phyloP scores from a whole-genome alignment of 768 basidiomycete species.

The Gloeopeniophorella convolvens region DNA sequence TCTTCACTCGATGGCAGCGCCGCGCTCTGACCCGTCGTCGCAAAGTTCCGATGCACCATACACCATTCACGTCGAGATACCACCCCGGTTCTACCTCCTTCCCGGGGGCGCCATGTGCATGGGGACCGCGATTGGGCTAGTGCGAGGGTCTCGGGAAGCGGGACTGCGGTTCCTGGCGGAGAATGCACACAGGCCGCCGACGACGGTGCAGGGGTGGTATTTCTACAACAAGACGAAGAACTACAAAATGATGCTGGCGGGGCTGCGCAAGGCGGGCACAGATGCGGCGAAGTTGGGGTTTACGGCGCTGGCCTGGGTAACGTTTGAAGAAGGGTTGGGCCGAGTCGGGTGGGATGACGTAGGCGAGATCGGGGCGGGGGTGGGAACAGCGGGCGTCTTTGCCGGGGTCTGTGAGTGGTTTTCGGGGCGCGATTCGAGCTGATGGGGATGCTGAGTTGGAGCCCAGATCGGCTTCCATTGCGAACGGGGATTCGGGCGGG shows the following conservation, averaged over 20 bases:
- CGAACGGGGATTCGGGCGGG: slow-evolving; percentile 23
- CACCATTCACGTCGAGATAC: slow-evolving; percentile 38
- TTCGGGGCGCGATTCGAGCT: slow-evolving; percentile 6
- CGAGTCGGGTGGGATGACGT: slow-evolving; percentile 34
- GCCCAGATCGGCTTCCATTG: slow-evolving; percentile 18
- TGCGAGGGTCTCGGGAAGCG: slow-evolving; percentile 66
- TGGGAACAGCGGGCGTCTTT: slow-evolving; percentile 57
- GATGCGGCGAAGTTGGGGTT: slow-evolving; percentile 48
- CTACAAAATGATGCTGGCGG: slow-evolving; percentile 73
- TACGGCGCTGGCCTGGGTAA: slow-evolving; percentile 43
- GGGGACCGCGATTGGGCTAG: slow-evolving; percentile 64
- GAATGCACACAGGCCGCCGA: slow-evolving; percentile 83
- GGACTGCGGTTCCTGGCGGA: slow-evolving; percentile 83
- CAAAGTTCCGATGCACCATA: slow-evolving; percentile 21
- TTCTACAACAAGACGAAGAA: slow-evolving; percentile 96
- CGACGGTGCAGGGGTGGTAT: slow-evolving; percentile 87
- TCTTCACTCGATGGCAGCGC: slow-evolving; percentile 4
- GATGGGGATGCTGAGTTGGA: slow-evolving; percentile 7
- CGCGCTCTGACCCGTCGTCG: slow-evolving; percentile 14
- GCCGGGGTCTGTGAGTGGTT: slow-evolving; percentile 47
- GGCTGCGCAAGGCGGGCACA: slow-evolving; percentile 55
- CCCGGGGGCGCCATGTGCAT: slow-evolving; percentile 53
- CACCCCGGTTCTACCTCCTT: slow-evolving; percentile 54
- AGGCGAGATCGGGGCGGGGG: slow-evolving; percentile 56
- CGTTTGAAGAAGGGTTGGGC: slow-evolving; percentile 39